phyloP scores from a whole-genome alignment of 306 rosid species.

The Pyrus pyrifolia region DNA sequence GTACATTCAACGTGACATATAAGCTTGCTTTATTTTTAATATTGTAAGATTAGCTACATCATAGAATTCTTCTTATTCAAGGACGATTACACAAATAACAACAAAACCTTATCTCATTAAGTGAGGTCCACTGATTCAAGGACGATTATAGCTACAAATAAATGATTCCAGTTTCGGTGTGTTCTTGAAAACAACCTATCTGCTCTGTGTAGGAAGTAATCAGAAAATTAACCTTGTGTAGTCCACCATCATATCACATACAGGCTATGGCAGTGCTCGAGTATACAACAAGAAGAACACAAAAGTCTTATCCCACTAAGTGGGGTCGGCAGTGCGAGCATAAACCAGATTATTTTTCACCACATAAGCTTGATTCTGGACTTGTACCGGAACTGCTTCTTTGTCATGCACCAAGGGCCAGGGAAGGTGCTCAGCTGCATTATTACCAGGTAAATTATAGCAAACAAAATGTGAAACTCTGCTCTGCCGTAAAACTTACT shows the following conservation, averaged over 20 bases:
- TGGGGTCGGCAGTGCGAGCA: too few species aligned
- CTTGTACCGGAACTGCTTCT: slow-evolving; percentile 58
- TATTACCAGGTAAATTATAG: background rate
- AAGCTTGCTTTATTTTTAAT: too few species aligned
- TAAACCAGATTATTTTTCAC: slow-evolving; percentile 27
- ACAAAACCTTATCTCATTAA: too few species aligned
- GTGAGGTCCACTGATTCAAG: too few species aligned
- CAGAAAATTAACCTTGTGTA: background rate
- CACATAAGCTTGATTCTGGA: slow-evolving; percentile 47
- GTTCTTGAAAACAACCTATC: background rate
- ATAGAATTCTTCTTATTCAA: too few species aligned
- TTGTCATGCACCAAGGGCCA: slow-evolving; percentile 66
- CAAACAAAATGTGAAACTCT: background rate
- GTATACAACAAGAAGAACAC: background rate
- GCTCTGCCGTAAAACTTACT: background rate
- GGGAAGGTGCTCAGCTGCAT: slow-evolving; percentile 84
- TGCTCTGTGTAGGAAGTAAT: background rate
- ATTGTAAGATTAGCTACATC: too few species aligned
- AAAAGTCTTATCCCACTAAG: too few species aligned
- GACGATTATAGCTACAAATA: too few species aligned
- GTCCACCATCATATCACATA: background rate
- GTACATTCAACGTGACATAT: too few species aligned
- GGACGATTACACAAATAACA: too few species aligned
- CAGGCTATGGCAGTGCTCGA: background rate
- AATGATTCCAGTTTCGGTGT: background rate